Percentiles rank a stretch among this genome's conserved stretches.
Evolutionary conservation across 2,329 filamentous ascomycete species (phyloP).

Genomic region (Beauveria rudraprayagi): DNA sequence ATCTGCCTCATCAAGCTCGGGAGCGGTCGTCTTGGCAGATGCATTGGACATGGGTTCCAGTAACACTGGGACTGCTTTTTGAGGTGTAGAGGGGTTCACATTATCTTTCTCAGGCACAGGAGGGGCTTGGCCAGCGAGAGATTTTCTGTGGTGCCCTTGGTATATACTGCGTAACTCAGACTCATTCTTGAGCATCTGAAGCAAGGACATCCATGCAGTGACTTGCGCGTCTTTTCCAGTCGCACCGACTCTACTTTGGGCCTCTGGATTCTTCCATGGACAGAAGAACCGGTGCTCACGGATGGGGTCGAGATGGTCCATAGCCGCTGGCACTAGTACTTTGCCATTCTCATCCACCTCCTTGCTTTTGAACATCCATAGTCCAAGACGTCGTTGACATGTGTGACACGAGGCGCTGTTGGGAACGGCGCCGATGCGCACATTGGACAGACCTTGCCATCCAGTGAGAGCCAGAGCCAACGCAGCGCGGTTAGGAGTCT

Average conservation of each 20-base stretch:
- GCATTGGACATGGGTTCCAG: slow-evolving; percentile 1
- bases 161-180: slow-evolving; percentile 39
- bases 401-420: slow-evolving; percentile 74
- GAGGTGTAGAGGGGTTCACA: slow-evolving; percentile 17
- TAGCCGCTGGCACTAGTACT: slow-evolving; percentile 50
- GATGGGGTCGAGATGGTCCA: slow-evolving; percentile 60
- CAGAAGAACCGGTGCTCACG: slow-evolving; percentile 77
- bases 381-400: slow-evolving; percentile 78
- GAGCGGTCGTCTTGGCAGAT: background rate
- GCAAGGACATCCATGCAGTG: slow-evolving; percentile 48
- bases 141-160: slow-evolving; percentile 23
- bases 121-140: slow-evolving; percentile 7
- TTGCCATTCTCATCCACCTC: slow-evolving; percentile 48
- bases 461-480: slow-evolving; percentile 64
- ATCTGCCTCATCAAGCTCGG: slow-evolving; percentile 33
- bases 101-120: slow-evolving; percentile 13
- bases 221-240: slow-evolving; percentile 28
- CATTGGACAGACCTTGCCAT: slow-evolving; percentile 60
- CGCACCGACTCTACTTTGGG: slow-evolving; percentile 42
- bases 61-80: background rate
- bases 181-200: slow-evolving; percentile 50
- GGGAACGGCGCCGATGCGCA: slow-evolving; percentile 50
- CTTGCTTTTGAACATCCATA: slow-evolving; percentile 89
- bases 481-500: slow-evolving; percentile 49
- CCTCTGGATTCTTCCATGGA: slow-evolving; percentile 62